Percentiles rank a stretch among this genome's conserved stretches.
phyloP scores from a whole-genome alignment of 352 stramenopile genomes.

The Pythium dissimile region DNA sequence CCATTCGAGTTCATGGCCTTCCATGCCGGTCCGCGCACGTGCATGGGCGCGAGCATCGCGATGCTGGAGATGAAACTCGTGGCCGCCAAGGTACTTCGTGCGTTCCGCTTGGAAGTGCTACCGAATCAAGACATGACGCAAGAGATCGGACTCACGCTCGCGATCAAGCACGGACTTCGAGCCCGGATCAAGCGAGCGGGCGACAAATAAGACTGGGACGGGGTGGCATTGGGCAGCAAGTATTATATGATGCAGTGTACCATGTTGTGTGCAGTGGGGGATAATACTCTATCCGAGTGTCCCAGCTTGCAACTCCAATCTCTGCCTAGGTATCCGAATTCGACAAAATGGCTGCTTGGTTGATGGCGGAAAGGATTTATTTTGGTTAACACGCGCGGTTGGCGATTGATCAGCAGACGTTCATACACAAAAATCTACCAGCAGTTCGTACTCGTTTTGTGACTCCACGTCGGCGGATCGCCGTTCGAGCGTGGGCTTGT shows the following conservation, averaged over 20 bases:
- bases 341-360: too few species aligned
- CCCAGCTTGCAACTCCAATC: too few species aligned
- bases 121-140: conserved; percentile 40
- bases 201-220: too few species aligned
- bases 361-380: too few species aligned
- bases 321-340: too few species aligned
- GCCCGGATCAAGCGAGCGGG: not conserved
- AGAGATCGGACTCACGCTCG: conserved; percentile 42
- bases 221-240: too few species aligned
- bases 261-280: not conserved
- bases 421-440: too few species aligned
- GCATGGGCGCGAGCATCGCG: conserved; percentile 56
- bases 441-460: too few species aligned
- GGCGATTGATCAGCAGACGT: too few species aligned
- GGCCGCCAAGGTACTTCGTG: conserved; percentile 39
- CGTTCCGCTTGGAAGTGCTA: conserved; percentile 41
- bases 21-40: conserved; percentile 58
- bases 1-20: conserved; percentile 68
- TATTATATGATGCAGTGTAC: not conserved
- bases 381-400: too few species aligned
- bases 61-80: conserved; percentile 76
- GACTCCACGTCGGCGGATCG: too few species aligned
- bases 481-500: too few species aligned
- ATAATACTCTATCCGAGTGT: not conserved
- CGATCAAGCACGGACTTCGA: conserved; percentile 36